Evolutionary conservation across 108 stramenopile genomes (phyloP), one percentile per base, ranked within the genome.

Genomic region (Pseudonitzschia pungens): DNA sequence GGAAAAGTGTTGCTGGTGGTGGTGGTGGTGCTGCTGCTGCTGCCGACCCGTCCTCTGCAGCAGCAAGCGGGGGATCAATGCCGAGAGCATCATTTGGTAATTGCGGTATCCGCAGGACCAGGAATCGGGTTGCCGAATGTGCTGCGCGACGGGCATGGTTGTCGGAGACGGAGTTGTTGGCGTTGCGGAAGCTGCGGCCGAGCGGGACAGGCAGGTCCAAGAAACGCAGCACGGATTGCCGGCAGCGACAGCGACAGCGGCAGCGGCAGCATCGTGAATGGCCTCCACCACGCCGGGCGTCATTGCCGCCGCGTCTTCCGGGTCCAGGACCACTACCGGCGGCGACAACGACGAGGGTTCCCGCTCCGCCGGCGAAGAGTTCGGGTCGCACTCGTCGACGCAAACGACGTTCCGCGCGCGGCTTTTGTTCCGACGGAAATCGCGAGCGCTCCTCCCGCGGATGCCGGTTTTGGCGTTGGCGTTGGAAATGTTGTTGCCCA

Each of bases 71-170:
- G 88, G 85, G 18, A 89, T 42, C 54, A 94, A 42, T 20, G 85
- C 69, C 21, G 83, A 77, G 16, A 94, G 65, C 31, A 92, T 36
- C 90, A 94, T 91, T 83, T 94, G 93, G 16, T 86, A 63, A 52
- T 92, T 94, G 4, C 91, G 89, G 62, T 78, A 92, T 0, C 93
- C 93, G 77, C 93, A 94, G 45, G 81, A 84, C 88, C 88, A 92
- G 28, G 83, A 78, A 69, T 94, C 93, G 20, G 76, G 77, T 70
- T 94, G 93, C 73, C 82, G 86, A 28, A 82, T 84, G 57, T 76
- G 75, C 41, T 62, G n/a, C n/a, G n/a, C n/a, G n/a, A n/a, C n/a
- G 69, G 22, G 54, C 22, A 18, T 10, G 45, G 18, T 1, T 18
- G 57, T 6, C 57, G 2, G 15, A 12, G 57, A 32, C 4, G 1